These are phyloP conservation scores for Leersia perrieri DNA, from an alignment of 176 grass and related monocot species.

Conservation along the genomic window DNA sequence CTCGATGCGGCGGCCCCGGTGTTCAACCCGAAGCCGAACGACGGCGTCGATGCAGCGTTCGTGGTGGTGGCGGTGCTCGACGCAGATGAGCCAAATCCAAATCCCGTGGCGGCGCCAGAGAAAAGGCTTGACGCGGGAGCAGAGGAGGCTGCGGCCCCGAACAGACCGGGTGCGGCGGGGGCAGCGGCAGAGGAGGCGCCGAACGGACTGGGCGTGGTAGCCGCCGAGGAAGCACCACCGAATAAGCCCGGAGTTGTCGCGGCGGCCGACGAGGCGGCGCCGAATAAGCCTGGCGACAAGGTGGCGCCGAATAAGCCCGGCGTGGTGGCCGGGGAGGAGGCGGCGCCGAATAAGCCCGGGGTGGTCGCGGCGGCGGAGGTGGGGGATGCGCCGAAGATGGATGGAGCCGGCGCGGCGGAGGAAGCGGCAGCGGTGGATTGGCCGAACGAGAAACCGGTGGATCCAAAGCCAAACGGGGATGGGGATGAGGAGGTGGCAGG, in stretches of 20 bases:
- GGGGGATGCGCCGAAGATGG: slow-evolving; percentile 30
- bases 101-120: slow-evolving; percentile 40
- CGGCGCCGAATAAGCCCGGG: slow-evolving; percentile 30
- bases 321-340: slow-evolving; percentile 8
- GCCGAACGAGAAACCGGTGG: slow-evolving; percentile 32
- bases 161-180: slow-evolving; percentile 11
- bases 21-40: slow-evolving; percentile 38
- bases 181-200: slow-evolving; percentile 24
- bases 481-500: slow-evolving; percentile 28
- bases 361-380: slow-evolving; percentile 29
- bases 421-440: slow-evolving; percentile 19
- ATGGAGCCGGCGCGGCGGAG: slow-evolving; percentile 9
- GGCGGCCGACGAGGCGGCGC: background rate
- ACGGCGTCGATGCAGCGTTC: background rate
- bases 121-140: slow-evolving; percentile 41
- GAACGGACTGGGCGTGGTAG: slow-evolving; percentile 26
- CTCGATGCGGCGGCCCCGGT: slow-evolving; percentile 44
- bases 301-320: background rate
- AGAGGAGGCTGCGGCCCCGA: slow-evolving; percentile 30
- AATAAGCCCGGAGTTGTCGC: slow-evolving; percentile 26
- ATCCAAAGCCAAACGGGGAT: slow-evolving; percentile 48
- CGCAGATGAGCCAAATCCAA: slow-evolving; percentile 40
- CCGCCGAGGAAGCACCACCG: slow-evolving; percentile 11
- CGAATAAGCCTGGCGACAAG: slow-evolving; percentile 22
- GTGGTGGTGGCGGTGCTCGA: slow-evolving; percentile 43